phyloP scores from a whole-genome alignment of 2,329 filamentous ascomycete species.

The Calonectria honghensis region DNA sequence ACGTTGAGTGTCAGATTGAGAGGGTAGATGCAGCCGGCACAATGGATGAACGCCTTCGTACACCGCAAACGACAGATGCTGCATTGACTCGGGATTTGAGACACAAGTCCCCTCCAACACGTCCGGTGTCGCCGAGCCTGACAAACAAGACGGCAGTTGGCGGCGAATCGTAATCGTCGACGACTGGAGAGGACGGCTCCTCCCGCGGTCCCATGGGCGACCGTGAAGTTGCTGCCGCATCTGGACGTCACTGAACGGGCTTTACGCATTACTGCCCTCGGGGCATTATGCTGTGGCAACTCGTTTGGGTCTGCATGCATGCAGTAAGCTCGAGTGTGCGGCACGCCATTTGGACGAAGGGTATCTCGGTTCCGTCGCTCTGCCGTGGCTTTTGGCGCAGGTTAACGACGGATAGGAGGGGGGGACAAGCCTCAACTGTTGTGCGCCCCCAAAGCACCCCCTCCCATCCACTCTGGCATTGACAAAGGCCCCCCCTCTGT shows the following conservation, averaged over 20 bases:
- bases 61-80: slow-evolving; percentile 13
- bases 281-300: slow-evolving; percentile 19
- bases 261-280: slow-evolving; percentile 23
- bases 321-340: slow-evolving; percentile 17
- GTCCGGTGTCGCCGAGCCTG: slow-evolving; percentile 7
- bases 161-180: slow-evolving; percentile 4
- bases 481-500: slow-evolving; percentile 16
- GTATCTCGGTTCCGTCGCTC: slow-evolving; percentile 18
- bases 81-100: slow-evolving; percentile 22
- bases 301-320: slow-evolving; percentile 32
- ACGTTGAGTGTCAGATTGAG: slow-evolving; percentile 1
- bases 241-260: slow-evolving; percentile 33
- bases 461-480: slow-evolving; percentile 5
- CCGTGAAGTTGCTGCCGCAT: slow-evolving; percentile 28
- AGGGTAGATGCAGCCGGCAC: slow-evolving; percentile 21
- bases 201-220: slow-evolving; percentile 20
- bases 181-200: slow-evolving; percentile 9
- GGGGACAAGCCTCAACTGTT: slow-evolving; percentile 13
- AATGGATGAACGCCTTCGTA: slow-evolving; percentile 19
- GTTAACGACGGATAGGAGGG: slow-evolving; percentile 12
- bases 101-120: slow-evolving; percentile 15
- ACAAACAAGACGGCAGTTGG: slow-evolving; percentile 32
- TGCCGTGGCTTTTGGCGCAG: slow-evolving; percentile 13
- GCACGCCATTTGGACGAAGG: slow-evolving; percentile 17
- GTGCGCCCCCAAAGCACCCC: slow-evolving; percentile 16